phyloP scores from a whole-genome alignment of 306 rosid species.

The Quercus cerris region DNA sequence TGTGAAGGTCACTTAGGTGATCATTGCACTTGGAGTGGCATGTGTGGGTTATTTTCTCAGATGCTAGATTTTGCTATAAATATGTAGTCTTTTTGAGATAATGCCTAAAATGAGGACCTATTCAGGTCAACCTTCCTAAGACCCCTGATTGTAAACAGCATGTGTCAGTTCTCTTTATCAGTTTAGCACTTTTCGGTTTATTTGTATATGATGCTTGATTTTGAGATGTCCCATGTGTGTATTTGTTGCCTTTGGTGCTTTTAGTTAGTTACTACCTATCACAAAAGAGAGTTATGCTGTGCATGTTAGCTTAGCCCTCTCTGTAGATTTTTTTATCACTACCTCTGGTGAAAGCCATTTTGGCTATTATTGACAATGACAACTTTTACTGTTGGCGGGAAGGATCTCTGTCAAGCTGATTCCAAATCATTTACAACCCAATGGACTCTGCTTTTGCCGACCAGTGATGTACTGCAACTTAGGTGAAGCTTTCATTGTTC shows the following conservation, averaged over 20 bases:
- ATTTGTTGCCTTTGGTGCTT: background rate
- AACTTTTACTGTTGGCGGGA: conserved; percentile 18
- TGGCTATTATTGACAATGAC: conserved; percentile 7
- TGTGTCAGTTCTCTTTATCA: background rate
- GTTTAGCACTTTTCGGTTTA: background rate
- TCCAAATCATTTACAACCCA: conserved; percentile 76
- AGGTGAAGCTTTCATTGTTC: conserved; percentile 44
- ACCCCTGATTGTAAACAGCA: background rate
- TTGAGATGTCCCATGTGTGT: background rate
- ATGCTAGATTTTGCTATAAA: background rate
- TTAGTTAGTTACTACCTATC: background rate
- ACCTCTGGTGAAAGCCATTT: background rate
- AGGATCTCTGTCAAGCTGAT: conserved; percentile 97
- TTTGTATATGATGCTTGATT: background rate
- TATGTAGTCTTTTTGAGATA: background rate
- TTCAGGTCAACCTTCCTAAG: background rate
- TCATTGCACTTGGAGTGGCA: background rate
- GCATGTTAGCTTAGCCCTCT: background rate
- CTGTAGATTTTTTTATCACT: background rate
- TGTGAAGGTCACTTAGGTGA: background rate
- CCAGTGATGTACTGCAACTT: conserved; percentile 73
- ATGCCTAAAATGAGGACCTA: background rate
- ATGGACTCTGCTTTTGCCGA: conserved; percentile 88
- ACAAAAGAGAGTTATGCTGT: background rate
- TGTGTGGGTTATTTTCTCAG: background rate